Base-by-base conservation (phyloP, 371 early-diverging fungal species). In the Apophysomyces sp. region DNA sequence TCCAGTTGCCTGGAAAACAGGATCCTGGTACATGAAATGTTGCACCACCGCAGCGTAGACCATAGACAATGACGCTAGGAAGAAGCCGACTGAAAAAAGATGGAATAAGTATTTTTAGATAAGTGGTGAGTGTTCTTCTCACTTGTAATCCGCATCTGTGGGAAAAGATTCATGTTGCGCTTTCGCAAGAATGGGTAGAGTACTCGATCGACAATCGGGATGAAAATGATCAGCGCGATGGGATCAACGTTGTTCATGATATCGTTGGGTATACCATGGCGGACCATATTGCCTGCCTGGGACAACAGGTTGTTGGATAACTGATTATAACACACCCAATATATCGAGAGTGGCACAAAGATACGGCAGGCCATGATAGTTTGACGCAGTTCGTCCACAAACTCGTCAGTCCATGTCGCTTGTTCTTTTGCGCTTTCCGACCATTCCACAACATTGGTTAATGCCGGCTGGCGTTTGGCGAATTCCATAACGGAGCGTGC, bases 311-410 rank as follows among this genome's bases (percentile, higher is more conserved):
- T 90, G 75, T 86, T 88, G 58, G 71, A 73, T 68, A 90, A 83
- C 64, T 92, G 85, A 60, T 77, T 79, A 70, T 90, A 90, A 58
- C 84, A 77, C n/a, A 87, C 84, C 92, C 92, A 92, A 73, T 86
- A 92, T 29, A 92, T 66, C 6, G 89, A 86, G 37, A 81, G 85
- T 57, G 84, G 83, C 12, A 81, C 18, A 65, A 92, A 89, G 26
- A 90, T 85, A 62, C 85, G 87, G 80, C 86, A 89, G 30, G 90
- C 87, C 61, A 81, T 78, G 56, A 88, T 65, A 6, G 88, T 76
- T 39, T 73, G 71, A 61, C 82, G 77, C 54, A 90, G 69, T 69
- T 89, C 89, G 24, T 84, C 76, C 2, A 90, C 86, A 64, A 89
- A 90, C 41, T 67, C 68, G 65, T 88, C 84, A 13, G 81, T 76